A percentile compares a stretch with the other conserved stretches of the same genome.
Evolutionary conservation across 768 basidiomycete genomes (phyloP).

Genomic region (Boletus vermiculosoides): DNA sequence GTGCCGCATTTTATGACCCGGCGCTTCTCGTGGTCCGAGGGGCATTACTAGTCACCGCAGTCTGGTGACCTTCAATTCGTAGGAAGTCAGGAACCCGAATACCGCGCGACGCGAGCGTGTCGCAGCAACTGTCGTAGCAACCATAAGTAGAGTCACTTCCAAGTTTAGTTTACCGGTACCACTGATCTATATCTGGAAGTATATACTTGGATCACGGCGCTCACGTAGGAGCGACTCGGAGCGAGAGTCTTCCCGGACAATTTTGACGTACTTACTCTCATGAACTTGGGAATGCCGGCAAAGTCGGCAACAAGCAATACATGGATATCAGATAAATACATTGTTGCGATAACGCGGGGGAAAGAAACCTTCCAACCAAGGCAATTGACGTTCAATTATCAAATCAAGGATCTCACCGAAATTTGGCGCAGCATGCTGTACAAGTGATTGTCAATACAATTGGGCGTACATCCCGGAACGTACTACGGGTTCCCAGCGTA

Average conservation of each 20-base stretch:
- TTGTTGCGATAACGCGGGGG: background rate
- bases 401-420: background rate
- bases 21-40: no score
- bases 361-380: background rate
- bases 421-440: background rate
- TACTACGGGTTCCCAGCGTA: background rate
- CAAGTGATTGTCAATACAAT: background rate
- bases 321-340: background rate
- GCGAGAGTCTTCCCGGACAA: background rate
- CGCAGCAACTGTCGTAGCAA: background rate
- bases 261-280: background rate
- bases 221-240: no score
- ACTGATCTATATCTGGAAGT: background rate
- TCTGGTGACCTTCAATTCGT: background rate
- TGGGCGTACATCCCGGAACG: background rate
- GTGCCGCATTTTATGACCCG: background rate
- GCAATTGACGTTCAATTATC: background rate
- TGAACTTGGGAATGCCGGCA: background rate
- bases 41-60: background rate
- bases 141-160: background rate
- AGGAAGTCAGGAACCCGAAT: background rate
- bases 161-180: background rate
- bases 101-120: no score
- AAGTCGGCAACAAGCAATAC: background rate
- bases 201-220: background rate